Percentiles rank a stretch among this genome's conserved stretches.
Evolutionary conservation across 1,139 yeast species (phyloP).

Genomic region (Hemisphaericaspora subhashii): DNA sequence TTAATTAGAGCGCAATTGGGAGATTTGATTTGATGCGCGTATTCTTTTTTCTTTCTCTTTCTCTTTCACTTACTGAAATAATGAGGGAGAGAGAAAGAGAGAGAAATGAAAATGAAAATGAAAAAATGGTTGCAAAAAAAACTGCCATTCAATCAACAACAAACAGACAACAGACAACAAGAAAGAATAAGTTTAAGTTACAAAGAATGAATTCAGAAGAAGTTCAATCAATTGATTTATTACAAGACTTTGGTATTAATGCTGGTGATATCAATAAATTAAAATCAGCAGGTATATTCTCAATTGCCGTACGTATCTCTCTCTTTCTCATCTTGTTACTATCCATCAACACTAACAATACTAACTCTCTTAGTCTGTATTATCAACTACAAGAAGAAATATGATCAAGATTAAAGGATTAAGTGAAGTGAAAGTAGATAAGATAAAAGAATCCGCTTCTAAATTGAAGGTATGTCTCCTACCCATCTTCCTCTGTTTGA

Average conservation of each 20-base stretch:
- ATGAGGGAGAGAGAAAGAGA: too few relatives aligned
- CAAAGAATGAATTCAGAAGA: constrained; percentile 8
- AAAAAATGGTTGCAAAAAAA: constrained; percentile 13
- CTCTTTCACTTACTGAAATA: too few relatives aligned
- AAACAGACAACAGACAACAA: neutral
- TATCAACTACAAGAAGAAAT: constrained; percentile 55
- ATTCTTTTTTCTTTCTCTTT: too few relatives aligned
- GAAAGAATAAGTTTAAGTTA: too few relatives aligned
- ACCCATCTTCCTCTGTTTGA: neutral
- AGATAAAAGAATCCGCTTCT: constrained; percentile 61
- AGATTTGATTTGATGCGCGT: too few relatives aligned
- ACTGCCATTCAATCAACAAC: neutral
- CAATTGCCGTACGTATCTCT: constrained; percentile 44
- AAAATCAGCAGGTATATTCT: constrained; percentile 52
- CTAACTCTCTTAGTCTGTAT: constrained; percentile 37
- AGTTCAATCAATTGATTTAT: constrained; percentile 42
- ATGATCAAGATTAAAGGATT: constrained; percentile 54
- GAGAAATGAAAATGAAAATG: too few relatives aligned
- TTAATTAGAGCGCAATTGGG: too few relatives aligned
- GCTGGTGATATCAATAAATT: constrained; percentile 58
- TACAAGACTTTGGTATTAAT: constrained; percentile 57
- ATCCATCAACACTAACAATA: neutral
- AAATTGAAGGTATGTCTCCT: constrained; percentile 32
- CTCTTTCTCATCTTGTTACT: neutral
- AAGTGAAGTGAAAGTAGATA: constrained; percentile 60